Evolutionary conservation across 495 filamentous ascomycete genomes (phyloP), one percentile per base, ranked within the genome.

Genomic region (Poronia punctata): DNA sequence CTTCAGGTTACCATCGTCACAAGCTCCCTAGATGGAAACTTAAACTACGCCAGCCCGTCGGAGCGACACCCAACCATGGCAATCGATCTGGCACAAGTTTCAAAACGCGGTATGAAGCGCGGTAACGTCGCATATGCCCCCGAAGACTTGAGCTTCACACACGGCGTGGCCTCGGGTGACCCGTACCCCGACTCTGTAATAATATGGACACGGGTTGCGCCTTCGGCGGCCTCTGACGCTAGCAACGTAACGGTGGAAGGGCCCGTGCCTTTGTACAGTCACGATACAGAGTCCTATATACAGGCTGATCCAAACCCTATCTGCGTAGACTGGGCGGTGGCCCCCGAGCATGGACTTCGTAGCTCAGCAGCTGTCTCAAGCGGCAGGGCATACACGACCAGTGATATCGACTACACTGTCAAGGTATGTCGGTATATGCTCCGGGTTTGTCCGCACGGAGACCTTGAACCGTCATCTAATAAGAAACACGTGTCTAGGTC

Each of bases 121-220:
- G 79, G 76, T 29, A 80, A 79, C 11, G 65, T 73, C 24, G 76
- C 80, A 14, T 76, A 74, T 45, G 71, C 75, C 3, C 46, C 57
- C 2, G 48, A 48, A 1, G 50, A 68, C 41, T 60, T 82, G 29
- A 69, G 71, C 45, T 83, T 85, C 54, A 84, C 80, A 6, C 81
- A 83, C 44, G 76, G 80, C 43, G 70, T 84, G 8, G 80, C 81
- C n/a, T 80, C 75, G 12, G 81, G 81, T 7, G 81, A 85, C 48
- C 81, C 81, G 2, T 82, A 77, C 48, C 56, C 74, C 11, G 57
- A 74, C 49, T 78, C 72, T 14, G 72, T 84, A 2, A 78, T 85
- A 39, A 65, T 85, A 0, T 84, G 80, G 80, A 83, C 81, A 0
- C 62, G 80, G n/a, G 63, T 70, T n/a, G 69, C 76, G 5, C 81